A percentile compares a stretch with the other conserved stretches of the same genome.
phyloP scores from a whole-genome alignment of 495 filamentous ascomycete genomes.

The Aspergillus avenaceus region DNA sequence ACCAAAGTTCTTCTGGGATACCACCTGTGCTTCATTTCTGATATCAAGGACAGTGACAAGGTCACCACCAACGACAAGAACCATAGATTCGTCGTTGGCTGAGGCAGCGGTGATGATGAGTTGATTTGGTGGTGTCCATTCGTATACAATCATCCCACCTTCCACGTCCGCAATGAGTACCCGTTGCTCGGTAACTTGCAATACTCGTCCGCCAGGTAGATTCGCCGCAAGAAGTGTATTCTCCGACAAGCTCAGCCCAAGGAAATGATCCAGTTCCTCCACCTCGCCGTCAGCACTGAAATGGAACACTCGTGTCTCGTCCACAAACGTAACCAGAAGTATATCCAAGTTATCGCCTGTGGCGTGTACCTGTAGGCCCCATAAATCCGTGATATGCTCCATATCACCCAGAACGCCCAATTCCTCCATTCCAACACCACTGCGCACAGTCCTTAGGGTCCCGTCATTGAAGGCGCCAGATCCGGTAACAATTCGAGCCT shows the following conservation, averaged over 20 bases:
- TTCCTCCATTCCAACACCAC: conserved; percentile 91
- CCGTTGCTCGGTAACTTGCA: conserved; percentile 72
- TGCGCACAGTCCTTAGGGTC: conserved; percentile 80
- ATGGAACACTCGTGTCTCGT: conserved; percentile 76
- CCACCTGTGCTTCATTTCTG: conserved; percentile 49
- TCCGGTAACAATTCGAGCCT: conserved; percentile 88
- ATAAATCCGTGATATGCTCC: conserved; percentile 67
- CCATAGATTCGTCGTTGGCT: conserved; percentile 59
- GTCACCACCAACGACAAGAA: conserved; percentile 71
- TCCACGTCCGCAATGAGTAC: conserved; percentile 64
- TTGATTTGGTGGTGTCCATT: conserved; percentile 59
- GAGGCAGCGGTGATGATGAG: conserved; percentile 74
- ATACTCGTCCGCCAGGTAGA: conserved; percentile 54
- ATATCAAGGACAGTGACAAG: conserved; percentile 64
- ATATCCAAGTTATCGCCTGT: conserved; percentile 54
- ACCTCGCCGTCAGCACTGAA: conserved; percentile 75
- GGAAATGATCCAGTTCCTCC: conserved; percentile 75
- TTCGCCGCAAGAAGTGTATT: conserved; percentile 70
- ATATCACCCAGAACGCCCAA: conserved; percentile 78
- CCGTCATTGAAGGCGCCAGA: conserved; percentile 87
- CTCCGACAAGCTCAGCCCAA: conserved; percentile 63
- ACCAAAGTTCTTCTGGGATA: conserved; percentile 55
- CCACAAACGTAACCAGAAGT: conserved; percentile 74
- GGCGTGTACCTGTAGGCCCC: conserved; percentile 53
- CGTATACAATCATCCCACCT: conserved; percentile 59